Base-by-base conservation (phyloP, 2,329 filamentous ascomycete species). In the Daldinia eschscholtzii region DNA sequence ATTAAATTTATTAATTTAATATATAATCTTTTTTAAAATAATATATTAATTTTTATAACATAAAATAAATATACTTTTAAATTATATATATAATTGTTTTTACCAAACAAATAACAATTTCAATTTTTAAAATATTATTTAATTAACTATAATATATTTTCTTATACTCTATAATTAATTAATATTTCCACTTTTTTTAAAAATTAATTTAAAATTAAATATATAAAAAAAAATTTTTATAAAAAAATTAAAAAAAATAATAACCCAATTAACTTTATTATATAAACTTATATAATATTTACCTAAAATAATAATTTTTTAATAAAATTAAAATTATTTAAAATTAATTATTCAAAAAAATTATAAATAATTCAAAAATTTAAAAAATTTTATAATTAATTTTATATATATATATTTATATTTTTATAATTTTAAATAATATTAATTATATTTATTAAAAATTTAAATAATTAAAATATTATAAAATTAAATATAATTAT, bases 121-220 rank as follows among this genome's bases (percentile, higher is more conserved):
- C 18, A 42, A 42, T 42, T 42, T n/a, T 42, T 42, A 42, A 42
- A 42, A 42, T 18, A 42, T 42, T 18, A 42, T 42, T 42, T 42
- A 42, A 42, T 4, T 42, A 42, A 42, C 18, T 42, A 42, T 42
- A 42, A 42, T 13, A 42, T 42, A 42, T 42, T 13, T n/a, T 42
- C 15, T 18, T 42, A 42, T 42, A 42, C 6, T 42, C n/a, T 42
- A 18, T 42, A 42, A 42, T 42, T 18, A n/a, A 42, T 42, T 42
- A n/a, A n/a, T n/a, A 42, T 42, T 42, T 18, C 18, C 3, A 6
- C 6, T n/a, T 42, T 42, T 18, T 18, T 42, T 42, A 15, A 18
- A 5, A 42, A 42, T 42, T 42, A 18, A 13, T 18, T 42, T n/a
- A 42, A 42, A 42, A n/a, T 6, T n/a, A n/a, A 18, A 4, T 18